Base-by-base conservation (phyloP, 2,329 filamentous ascomycete genomes). In the Laburnicola sp. region DNA sequence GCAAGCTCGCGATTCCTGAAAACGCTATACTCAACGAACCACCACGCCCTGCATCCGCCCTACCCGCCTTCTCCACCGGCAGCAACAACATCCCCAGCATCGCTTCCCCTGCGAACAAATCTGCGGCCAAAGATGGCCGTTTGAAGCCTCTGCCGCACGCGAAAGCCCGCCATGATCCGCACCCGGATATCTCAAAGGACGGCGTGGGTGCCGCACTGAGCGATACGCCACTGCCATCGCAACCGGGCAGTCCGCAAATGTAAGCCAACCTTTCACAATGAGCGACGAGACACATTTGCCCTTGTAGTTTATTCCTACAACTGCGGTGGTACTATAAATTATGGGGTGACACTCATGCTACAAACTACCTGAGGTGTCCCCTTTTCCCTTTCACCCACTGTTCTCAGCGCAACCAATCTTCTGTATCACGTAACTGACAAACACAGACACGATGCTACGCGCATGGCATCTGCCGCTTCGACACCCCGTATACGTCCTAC, bases 401-500 rank as follows among this genome's bases (percentile, higher is more conserved):
- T 40, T 32, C 52, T 49, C 47, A 38, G 34, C 41, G 43, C 34
- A 38, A 28, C n/a, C 16, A 30, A 11, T 45, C 9, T 4, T 22
- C 48, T 46, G 43, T 53, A 40, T 49, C 48, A 44, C 51, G 58
- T 31, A 49, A 50, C 59, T 64, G 53, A 65, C 57, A 53, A 40
- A 41, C 52, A 35, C 58, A 90, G 88, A 63, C 83, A 82, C 43
- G 85, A 32, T 38, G 43, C 87, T 1, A 73, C 86, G 54, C 79
- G 88, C 66, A 86, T 88, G 66, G 89, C 87, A 64, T 94, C 90
- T 8, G 87, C 87, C 51, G 81, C 80, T 44, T 85, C 86, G 25
- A 96, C 92, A 4, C 91, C 92, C 26, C 82, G 88, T 58, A 82
- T 91, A 42, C 91, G 95, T 73, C 91, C 94, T 7, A 97, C 94